Evolutionary conservation across 129 eudicot genomes (phyloP).

Genomic region (Chrysanthemum lavandulifolium): DNA sequence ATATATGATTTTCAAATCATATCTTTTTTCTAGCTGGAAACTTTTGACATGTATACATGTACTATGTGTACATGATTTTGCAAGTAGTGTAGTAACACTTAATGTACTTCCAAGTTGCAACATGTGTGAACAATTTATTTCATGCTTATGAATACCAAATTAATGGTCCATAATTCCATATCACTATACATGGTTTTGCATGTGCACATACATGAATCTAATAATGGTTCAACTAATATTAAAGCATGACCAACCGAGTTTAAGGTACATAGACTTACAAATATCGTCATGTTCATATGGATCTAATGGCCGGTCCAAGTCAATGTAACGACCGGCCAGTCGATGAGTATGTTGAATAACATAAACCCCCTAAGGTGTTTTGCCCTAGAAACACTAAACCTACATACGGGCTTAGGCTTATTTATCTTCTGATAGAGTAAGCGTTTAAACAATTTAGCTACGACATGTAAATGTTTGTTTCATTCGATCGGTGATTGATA

Average conservation of each 20-base stretch:
- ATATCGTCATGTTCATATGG: neutral
- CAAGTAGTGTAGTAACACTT: neutral
- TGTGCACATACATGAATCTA: neutral
- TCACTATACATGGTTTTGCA: neutral
- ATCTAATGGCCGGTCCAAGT: neutral
- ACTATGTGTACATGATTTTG: neutral
- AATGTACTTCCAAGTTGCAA: neutral
- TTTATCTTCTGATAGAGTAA: too few relatives aligned
- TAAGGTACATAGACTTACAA: neutral
- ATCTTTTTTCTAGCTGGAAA: neutral
- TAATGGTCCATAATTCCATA: too few relatives aligned
- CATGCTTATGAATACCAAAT: neutral
- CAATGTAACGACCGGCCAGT: slow-evolving; percentile 11
- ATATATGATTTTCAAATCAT: neutral
- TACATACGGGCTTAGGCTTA: too few relatives aligned
- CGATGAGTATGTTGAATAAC: neutral
- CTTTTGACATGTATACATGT: neutral
- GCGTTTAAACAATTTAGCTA: too few relatives aligned
- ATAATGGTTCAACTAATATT: neutral
- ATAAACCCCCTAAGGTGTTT: neutral
- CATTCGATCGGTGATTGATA: too few relatives aligned
- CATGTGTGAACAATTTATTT: neutral
- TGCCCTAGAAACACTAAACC: neutral
- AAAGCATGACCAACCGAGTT: neutral
- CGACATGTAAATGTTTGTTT: too few relatives aligned